phyloP scores from a whole-genome alignment of 169 alveolate genomes.

The Prorocentrum cordatum region DNA sequence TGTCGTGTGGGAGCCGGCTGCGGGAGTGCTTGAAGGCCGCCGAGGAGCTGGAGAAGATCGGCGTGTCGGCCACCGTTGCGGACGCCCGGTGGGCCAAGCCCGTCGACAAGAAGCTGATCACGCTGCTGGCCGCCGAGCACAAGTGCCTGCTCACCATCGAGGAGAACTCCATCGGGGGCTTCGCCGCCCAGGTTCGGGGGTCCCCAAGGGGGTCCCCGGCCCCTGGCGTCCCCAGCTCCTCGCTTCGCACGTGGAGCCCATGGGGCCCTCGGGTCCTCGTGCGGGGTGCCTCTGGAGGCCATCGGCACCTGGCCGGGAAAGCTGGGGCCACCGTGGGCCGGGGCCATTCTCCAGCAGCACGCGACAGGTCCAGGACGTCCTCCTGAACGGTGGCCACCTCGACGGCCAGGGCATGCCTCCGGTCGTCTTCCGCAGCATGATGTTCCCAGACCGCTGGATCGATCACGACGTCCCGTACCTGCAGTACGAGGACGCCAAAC shows the following conservation, averaged over 20 bases:
- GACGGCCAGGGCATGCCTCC: conserved; percentile 28
- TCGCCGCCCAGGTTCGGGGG: conserved; percentile 46
- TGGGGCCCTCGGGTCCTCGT: background rate
- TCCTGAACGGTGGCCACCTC: conserved; percentile 15
- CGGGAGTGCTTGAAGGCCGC: conserved; percentile 41
- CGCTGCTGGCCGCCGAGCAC: conserved; percentile 21
- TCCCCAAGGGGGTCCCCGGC: no score
- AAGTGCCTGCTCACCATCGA: conserved; percentile 20
- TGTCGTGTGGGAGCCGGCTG: conserved; percentile 41
- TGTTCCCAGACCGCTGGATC: conserved; percentile 48
- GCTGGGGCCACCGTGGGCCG: no score
- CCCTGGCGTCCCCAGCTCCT: background rate
- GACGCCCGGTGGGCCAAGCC: conserved; percentile 65
- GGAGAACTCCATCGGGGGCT: conserved; percentile 66
- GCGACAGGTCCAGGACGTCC: background rate
- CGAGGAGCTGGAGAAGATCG: conserved; percentile 22
- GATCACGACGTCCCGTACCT: conserved; percentile 44
- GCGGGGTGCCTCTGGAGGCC: background rate
- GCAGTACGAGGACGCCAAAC: conserved; percentile 62
- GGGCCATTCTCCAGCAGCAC: no score
- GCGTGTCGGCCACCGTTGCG: conserved; percentile 41
- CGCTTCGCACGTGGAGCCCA: background rate
- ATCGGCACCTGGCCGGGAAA: background rate
- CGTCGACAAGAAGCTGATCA: conserved; percentile 17
- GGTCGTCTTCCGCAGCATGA: conserved; percentile 52